A percentile compares a stretch with the other conserved stretches of the same genome.
These are phyloP conservation scores for Agrocybe pediades DNA, from an alignment of 768 basidiomycete species.

Conservation along the genomic window DNA sequence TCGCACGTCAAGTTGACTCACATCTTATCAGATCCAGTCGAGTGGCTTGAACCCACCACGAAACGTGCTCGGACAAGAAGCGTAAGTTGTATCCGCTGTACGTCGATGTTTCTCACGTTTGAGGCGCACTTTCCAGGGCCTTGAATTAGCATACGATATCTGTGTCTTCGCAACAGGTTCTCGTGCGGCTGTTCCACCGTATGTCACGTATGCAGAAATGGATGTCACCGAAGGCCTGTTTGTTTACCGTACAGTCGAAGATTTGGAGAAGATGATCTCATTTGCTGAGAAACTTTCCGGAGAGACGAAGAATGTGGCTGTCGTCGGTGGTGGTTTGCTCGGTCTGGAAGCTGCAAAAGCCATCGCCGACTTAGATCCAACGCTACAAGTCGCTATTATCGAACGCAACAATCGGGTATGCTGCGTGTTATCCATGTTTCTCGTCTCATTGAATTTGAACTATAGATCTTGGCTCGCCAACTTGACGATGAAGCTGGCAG, in stretches of 20 bases:
- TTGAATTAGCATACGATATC: conserved; percentile 46
- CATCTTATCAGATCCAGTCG: conserved; percentile 30
- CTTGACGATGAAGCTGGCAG: conserved; percentile 29
- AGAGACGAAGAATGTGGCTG: conserved; percentile 47
- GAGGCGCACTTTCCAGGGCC: conserved; percentile 4
- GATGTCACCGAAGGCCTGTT: conserved; percentile 56
- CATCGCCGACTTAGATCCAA: conserved; percentile 51
- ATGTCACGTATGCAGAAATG: conserved; percentile 42
- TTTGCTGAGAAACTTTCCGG: conserved; percentile 48
- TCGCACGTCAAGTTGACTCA: conserved; percentile 53
- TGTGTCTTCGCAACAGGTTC: conserved; percentile 76
- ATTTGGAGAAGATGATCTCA: conserved; percentile 63
- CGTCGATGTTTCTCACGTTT: conserved; percentile 18
- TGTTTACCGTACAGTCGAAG: conserved; percentile 72
- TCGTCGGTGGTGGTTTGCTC: conserved; percentile 72
- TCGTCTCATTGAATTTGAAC: neutral
- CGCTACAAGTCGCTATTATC: conserved; percentile 23
- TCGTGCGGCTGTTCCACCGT: conserved; percentile 60
- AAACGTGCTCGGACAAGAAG: conserved; percentile 50
- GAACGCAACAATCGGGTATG: conserved; percentile 16
- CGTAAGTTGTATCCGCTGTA: conserved; percentile 29
- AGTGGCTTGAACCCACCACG: conserved; percentile 13
- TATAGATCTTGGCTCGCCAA: conserved; percentile 22
- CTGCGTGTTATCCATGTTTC: neutral
- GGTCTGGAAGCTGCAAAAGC: conserved; percentile 80